Percentiles rank a stretch among this genome's conserved stretches.
phyloP scores from a whole-genome alignment of 1,139 yeast genomes.

The Magnusiomyces paraingens region DNA sequence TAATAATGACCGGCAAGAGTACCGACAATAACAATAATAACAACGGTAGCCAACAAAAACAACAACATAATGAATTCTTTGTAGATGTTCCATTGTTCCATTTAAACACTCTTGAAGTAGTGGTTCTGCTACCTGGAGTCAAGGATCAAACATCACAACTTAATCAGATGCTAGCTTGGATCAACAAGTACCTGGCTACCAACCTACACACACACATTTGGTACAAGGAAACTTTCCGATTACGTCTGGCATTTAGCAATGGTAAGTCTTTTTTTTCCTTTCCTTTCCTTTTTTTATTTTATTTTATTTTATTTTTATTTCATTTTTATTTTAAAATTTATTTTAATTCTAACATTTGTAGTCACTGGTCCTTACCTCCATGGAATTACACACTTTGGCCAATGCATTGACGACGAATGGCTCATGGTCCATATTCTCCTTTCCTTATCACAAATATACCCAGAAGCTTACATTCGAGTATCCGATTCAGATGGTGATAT shows the following conservation, averaged over 20 bases:
- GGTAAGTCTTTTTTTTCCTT: neutral
- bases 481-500: constrained; percentile 13
- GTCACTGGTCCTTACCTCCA: constrained; percentile 10
- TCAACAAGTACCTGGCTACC: neutral
- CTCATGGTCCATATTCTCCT: constrained; percentile 1
- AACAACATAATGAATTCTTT: neutral
- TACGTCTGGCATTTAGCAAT: constrained; percentile 7
- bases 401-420: constrained; percentile 9
- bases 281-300: too few species aligned
- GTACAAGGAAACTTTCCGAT: constrained; percentile 2
- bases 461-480: constrained; percentile 8
- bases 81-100: constrained; percentile 10
- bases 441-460: neutral
- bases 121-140: constrained; percentile 6
- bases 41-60: too few species aligned
- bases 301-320: constrained; percentile 1
- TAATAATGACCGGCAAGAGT: too few species aligned
- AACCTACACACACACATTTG: constrained; percentile 4
- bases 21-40: too few species aligned
- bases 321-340: neutral
- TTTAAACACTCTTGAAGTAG: constrained; percentile 9
- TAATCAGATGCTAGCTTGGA: neutral
- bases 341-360: neutral
- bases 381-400: constrained; percentile 12
- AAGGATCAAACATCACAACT: neutral